These are phyloP conservation scores for Aspergillus chevalieri DNA, from an alignment of 2,329 filamentous ascomycete species.

Conservation along the genomic window DNA sequence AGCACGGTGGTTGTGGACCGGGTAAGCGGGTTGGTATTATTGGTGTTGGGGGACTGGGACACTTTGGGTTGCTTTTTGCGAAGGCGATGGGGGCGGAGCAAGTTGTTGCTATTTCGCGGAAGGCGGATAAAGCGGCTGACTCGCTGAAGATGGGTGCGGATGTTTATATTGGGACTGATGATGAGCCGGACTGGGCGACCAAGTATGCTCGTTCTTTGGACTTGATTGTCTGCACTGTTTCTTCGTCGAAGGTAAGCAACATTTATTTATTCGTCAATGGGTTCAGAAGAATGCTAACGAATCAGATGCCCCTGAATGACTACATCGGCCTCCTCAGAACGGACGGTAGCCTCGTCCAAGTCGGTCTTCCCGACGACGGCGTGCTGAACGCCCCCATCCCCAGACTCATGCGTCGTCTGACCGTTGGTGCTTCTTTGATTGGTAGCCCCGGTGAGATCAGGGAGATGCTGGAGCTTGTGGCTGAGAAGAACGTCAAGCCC, in stretches of 20 bases:
- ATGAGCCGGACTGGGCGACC: conserved; percentile 49
- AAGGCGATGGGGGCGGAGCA: conserved; percentile 65
- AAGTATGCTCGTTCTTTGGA: conserved; percentile 47
- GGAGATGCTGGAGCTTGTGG: conserved; percentile 40
- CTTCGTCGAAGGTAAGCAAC: conserved; percentile 29
- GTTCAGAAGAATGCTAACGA: conserved; percentile 1
- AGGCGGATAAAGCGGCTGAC: conserved; percentile 46
- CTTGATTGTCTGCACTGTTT: conserved; percentile 53
- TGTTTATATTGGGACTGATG: conserved; percentile 51
- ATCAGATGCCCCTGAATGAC: conserved; percentile 52
- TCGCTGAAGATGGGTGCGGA: conserved; percentile 52
- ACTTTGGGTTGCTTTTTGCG: conserved; percentile 66
- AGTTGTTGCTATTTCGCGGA: conserved; percentile 52
- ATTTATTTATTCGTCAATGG: neutral
- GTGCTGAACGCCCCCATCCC: conserved; percentile 50
- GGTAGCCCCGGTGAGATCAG: conserved; percentile 36
- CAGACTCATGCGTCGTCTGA: conserved; percentile 49
- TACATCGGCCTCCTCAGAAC: conserved; percentile 55
- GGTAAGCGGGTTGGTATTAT: conserved; percentile 68
- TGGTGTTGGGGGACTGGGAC: conserved; percentile 67
- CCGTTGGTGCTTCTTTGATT: conserved; percentile 43
- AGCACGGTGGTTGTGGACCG: conserved; percentile 60
- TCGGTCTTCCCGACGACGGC: conserved; percentile 59
- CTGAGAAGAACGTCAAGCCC: conserved; percentile 31
- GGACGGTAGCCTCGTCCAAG: conserved; percentile 56